A percentile compares a stretch with the other conserved stretches of the same genome.
Evolutionary conservation across 305 asterid species (phyloP).

Genomic region (Rubia peregrina): DNA sequence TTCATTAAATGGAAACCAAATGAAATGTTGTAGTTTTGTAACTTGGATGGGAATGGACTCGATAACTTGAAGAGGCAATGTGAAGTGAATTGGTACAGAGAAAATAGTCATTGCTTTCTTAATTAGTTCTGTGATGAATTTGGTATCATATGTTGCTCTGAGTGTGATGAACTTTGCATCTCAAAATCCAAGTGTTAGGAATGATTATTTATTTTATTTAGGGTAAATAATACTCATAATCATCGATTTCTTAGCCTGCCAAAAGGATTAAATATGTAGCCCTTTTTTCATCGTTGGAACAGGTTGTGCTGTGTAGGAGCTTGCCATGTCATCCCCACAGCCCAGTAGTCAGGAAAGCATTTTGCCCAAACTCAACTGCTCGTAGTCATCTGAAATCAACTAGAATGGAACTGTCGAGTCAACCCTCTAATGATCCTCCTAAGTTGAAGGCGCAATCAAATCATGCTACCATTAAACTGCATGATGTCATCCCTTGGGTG

Average conservation of each 20-base stretch:
- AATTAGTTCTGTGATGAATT: not conserved
- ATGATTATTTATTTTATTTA: not conserved
- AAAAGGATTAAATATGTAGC: not conserved
- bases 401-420: constrained; percentile 27
- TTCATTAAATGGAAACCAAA: not conserved
- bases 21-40: not conserved
- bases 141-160: not conserved
- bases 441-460: constrained; percentile 27
- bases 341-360: constrained; percentile 17
- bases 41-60: not conserved
- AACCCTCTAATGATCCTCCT: constrained; percentile 31
- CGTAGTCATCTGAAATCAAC: constrained; percentile 29
- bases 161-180: not conserved
- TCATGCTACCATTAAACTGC: constrained; percentile 28
- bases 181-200: not conserved
- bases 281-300: constrained; percentile 13
- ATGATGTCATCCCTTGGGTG: constrained; percentile 42
- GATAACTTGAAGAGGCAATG: not conserved
- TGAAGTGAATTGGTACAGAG: not conserved
- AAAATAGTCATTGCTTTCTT: not conserved
- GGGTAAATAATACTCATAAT: not conserved
- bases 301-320: constrained; percentile 29
- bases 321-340: constrained; percentile 15
- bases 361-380: constrained; percentile 26
- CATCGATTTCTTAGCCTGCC: not conserved